Base-by-base conservation (phyloP, 495 filamentous ascomycete genomes). In the Penicillium manginii region DNA sequence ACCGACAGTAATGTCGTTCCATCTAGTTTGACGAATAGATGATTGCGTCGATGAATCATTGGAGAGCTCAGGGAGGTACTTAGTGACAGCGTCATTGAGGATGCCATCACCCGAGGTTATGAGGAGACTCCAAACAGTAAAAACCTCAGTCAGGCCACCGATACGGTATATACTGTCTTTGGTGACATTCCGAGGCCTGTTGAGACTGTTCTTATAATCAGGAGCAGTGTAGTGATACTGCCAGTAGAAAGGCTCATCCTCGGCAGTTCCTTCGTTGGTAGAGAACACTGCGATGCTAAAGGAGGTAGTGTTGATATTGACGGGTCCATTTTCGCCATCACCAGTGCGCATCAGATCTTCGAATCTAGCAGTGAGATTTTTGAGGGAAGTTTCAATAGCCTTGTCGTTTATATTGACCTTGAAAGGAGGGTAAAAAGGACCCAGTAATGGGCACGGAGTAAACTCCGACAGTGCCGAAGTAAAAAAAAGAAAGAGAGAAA, bases 251-350 rank as follows among this genome's bases (percentile, higher is more conserved):
- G 77, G 72, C 5, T 71, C 57, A 14, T 73, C 65, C 18, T 40
- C 39, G 21, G 57, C 55, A 29, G 40, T 58, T 39, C 67, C 60
- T 19, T 74, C 43, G 48, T 72, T 72, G 1, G 75, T 69, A 21
- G 79, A 83, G 70, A 83, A 84, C 2, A 85, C 57, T 29, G 79
- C 72, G n/a, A 83, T 65, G 50, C 77, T 77, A 69, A 79, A 83
- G 9, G 79, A 81, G 23, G 63, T 69, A 18, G 63, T 69, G 10
- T 72, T 68, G 19, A 58, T 54, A 12, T 59, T 59, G 18, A 62
- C 51, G 4, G 48, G 40, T 3, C 67, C 64, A 33, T 67, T 47
- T 14, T 42, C 21, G 18, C 64, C 59, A 4, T 23, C 64, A 12
- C 35, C 22, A 0, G 50, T 55, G 23, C 32, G 37, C 10, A 56